Evolutionary conservation across 306 rosid genomes (phyloP).

Genomic region (Ziziphus jujuba): DNA sequence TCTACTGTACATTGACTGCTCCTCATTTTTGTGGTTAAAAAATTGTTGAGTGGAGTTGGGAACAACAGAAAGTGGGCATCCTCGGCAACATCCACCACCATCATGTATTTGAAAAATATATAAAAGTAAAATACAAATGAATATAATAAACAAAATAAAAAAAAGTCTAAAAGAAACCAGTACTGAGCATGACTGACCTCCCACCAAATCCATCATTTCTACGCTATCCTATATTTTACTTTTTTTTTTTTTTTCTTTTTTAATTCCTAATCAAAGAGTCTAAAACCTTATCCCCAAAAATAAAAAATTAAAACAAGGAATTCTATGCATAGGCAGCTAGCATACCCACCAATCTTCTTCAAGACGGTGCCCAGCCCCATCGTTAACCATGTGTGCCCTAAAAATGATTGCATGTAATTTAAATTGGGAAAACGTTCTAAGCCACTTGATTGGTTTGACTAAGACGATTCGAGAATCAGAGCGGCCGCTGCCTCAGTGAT

Average conservation of each 20-base stretch:
- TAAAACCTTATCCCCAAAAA: constrained; percentile 1
- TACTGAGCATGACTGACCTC: constrained; percentile 30
- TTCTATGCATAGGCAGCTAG: constrained; percentile 24
- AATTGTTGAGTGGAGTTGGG: constrained; percentile 17
- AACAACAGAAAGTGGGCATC: constrained; percentile 26
- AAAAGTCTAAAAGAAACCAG: constrained; percentile 17
- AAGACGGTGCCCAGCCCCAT: constrained; percentile 30
- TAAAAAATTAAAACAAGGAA: constrained; percentile 11
- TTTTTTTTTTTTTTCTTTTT: not conserved
- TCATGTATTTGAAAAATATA: not conserved
- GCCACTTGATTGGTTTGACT: constrained; percentile 34
- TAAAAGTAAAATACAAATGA: not conserved
- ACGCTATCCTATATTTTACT: constrained; percentile 7
- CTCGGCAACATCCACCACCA: constrained; percentile 30
- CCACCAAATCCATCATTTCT: constrained; percentile 38
- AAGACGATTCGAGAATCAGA: constrained; percentile 54
- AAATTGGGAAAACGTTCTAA: not conserved
- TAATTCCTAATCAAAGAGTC: not conserved
- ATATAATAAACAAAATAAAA: constrained; percentile 1
- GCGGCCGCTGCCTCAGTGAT: constrained; percentile 40
- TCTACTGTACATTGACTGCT: not conserved
- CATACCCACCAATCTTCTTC: constrained; percentile 33
- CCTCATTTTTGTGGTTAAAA: not conserved
- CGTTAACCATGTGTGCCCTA: constrained; percentile 22
- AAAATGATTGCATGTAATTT: not conserved